Percentiles rank a stretch among this genome's conserved stretches.
phyloP scores from a whole-genome alignment of 495 filamentous ascomycete species.

The Evansstolkia leycettana region DNA sequence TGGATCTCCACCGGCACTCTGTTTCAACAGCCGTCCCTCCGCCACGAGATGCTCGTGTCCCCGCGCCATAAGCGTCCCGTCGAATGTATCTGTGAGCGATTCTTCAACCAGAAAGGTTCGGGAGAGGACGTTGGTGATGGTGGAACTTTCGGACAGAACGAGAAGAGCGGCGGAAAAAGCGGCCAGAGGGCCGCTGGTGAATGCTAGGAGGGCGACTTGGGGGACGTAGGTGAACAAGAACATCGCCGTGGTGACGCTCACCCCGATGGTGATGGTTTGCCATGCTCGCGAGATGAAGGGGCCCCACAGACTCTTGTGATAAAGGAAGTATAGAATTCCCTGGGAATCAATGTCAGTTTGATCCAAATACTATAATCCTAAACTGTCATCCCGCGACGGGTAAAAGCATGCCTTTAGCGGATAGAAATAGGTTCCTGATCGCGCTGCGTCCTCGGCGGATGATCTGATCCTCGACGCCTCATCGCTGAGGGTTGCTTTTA shows the following conservation, averaged over 20 bases:
- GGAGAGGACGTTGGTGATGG: constrained; percentile 61
- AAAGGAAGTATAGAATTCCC: constrained; percentile 69
- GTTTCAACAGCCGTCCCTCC: constrained; percentile 55
- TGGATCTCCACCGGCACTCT: constrained; percentile 21
- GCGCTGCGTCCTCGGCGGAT: constrained; percentile 49
- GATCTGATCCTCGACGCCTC: constrained; percentile 27
- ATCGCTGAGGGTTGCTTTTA: constrained; percentile 27
- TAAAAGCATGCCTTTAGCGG: constrained; percentile 54
- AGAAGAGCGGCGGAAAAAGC: constrained; percentile 60
- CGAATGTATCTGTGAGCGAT: constrained; percentile 81
- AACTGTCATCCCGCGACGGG: constrained; percentile 4
- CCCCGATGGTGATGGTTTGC: constrained; percentile 57
- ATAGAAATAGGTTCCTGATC: constrained; percentile 71
- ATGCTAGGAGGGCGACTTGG: constrained; percentile 61
- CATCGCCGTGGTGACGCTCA: constrained; percentile 62
- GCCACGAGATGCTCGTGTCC: constrained; percentile 47
- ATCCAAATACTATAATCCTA: not conserved
- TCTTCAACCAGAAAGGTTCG: constrained; percentile 68
- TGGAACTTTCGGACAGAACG: constrained; percentile 70
- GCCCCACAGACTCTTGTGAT: constrained; percentile 33
- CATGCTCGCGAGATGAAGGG: constrained; percentile 59
- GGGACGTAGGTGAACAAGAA: constrained; percentile 88
- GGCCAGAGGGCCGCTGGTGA: constrained; percentile 78
- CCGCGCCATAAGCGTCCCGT: constrained; percentile 56
- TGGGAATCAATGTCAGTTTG: constrained; percentile 15